Evolutionary conservation across 1,284 basidiomycete genomes (phyloP).

Genomic region (Boletus smithii): DNA sequence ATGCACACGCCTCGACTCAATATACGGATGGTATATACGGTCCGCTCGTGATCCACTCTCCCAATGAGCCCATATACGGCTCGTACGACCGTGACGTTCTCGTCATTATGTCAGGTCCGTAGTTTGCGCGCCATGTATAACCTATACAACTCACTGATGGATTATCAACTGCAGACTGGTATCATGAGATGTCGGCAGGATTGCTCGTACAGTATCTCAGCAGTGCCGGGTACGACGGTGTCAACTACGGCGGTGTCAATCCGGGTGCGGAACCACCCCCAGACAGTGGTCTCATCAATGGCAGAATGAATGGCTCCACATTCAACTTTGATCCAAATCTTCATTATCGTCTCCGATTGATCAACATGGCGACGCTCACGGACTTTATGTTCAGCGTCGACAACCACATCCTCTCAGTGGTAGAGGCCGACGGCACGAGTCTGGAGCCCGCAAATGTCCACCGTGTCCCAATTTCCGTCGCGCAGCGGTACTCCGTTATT

Average conservation of each 20-base stretch:
- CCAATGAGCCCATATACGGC: conserved; percentile 28
- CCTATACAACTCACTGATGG: neutral
- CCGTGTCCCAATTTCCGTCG: conserved; percentile 31
- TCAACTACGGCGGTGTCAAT: conserved; percentile 30
- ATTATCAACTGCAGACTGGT: conserved; percentile 27
- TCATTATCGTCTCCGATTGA: conserved; percentile 32
- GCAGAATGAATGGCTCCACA: conserved; percentile 22
- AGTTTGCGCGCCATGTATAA: neutral
- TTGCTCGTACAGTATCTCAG: conserved; percentile 32
- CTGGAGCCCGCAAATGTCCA: conserved; percentile 28
- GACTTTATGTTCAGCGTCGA: conserved; percentile 34
- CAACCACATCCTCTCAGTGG: conserved; percentile 27
- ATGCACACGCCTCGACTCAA: conserved; percentile 33
- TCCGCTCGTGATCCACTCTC: conserved; percentile 34
- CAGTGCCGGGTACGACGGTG: conserved; percentile 24
- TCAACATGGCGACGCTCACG: conserved; percentile 34
- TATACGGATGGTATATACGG: conserved; percentile 36
- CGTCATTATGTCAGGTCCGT: conserved; percentile 30
- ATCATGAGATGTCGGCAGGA: conserved; percentile 30
- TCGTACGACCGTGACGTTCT: conserved; percentile 29
- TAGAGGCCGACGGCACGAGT: conserved; percentile 33
- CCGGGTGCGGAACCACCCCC: conserved; percentile 34
- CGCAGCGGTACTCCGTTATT: conserved; percentile 33
- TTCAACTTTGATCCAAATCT: conserved; percentile 29
- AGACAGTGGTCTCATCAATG: conserved; percentile 34